Evolutionary conservation across 768 basidiomycete genomes (phyloP).

Genomic region (Russula griseocarnosa): DNA sequence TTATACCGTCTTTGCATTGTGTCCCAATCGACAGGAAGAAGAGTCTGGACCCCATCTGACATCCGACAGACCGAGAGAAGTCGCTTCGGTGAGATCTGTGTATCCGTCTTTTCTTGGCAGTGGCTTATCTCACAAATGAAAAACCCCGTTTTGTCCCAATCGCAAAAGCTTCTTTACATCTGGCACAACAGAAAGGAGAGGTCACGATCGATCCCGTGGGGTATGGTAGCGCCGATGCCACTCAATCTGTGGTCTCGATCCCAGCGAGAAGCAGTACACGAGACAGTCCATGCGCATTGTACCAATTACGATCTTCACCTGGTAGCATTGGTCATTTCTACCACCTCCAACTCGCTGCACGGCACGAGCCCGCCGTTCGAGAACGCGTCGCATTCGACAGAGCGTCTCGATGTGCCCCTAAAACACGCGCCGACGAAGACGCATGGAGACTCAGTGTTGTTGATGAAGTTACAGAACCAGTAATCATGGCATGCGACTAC

Average conservation of each 20-base stretch:
- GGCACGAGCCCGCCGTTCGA: constrained; percentile 10
- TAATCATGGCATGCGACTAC: constrained; percentile 34
- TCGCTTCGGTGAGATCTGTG: constrained; percentile 32
- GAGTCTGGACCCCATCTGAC: constrained; percentile 1
- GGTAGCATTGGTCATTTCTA: constrained; percentile 33
- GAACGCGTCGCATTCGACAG: neutral
- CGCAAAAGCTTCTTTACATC: constrained; percentile 35
- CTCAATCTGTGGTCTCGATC: constrained; percentile 33
- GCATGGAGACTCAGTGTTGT: constrained; percentile 28
- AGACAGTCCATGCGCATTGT: constrained; percentile 36
- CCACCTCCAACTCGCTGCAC: constrained; percentile 13
- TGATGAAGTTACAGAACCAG: constrained; percentile 32
- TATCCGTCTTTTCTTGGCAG: constrained; percentile 2
- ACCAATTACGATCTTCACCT: constrained; percentile 32
- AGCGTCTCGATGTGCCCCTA: neutral
- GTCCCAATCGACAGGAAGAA: constrained; percentile 28
- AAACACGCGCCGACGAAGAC: constrained; percentile 13
- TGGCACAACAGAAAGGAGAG: constrained; percentile 37
- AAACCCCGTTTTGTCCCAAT: neutral
- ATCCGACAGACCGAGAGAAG: constrained; percentile 17
- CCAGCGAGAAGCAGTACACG: constrained; percentile 33
- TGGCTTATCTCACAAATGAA: constrained; percentile 15
- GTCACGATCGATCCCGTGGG: constrained; percentile 33
- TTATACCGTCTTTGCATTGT: constrained; percentile 36
- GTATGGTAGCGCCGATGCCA: constrained; percentile 35